Conservation (phyloP, 495 filamentous ascomycete genomes). For the Podospora fimiseda region DNA sequence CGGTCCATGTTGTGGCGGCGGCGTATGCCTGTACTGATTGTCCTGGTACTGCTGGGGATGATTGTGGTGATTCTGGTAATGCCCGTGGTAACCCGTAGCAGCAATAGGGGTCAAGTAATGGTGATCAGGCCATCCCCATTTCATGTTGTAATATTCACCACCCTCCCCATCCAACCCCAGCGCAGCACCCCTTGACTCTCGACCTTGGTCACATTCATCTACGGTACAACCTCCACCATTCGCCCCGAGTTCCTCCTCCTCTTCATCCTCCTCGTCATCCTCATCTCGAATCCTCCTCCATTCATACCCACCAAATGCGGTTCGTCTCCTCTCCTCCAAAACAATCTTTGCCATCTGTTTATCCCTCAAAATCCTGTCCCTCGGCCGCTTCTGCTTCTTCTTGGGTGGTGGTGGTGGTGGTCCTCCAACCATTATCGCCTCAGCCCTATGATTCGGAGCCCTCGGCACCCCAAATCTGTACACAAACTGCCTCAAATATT, state of each 20-base stretch:
- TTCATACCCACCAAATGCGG: conserved; percentile 86
- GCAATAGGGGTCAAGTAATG: too few species aligned
- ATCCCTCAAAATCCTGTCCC: conserved; percentile 77
- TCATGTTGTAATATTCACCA: too few species aligned
- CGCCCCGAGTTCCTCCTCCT: not conserved
- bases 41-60: not conserved
- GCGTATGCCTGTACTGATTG: not conserved
- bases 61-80: not conserved
- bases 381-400: conserved; percentile 47
- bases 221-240: not conserved
- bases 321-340: conserved; percentile 70
- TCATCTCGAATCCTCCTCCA: conserved; percentile 47
- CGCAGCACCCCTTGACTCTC: too few species aligned
- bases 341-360: conserved; percentile 52
- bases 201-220: too few species aligned
- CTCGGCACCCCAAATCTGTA: conserved; percentile 4
- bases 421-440: not conserved
- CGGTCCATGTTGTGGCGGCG: not conserved
- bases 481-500: conserved; percentile 32
- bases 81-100: too few species aligned
- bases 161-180: too few species aligned
- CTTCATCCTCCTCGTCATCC: not conserved
- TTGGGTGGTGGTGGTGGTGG: not conserved
- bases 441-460: conserved; percentile 5
- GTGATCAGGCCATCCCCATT: too few species aligned